Conservation (phyloP, 108 stramenopile species). For the Nannochloropsis gaditana region DNA sequence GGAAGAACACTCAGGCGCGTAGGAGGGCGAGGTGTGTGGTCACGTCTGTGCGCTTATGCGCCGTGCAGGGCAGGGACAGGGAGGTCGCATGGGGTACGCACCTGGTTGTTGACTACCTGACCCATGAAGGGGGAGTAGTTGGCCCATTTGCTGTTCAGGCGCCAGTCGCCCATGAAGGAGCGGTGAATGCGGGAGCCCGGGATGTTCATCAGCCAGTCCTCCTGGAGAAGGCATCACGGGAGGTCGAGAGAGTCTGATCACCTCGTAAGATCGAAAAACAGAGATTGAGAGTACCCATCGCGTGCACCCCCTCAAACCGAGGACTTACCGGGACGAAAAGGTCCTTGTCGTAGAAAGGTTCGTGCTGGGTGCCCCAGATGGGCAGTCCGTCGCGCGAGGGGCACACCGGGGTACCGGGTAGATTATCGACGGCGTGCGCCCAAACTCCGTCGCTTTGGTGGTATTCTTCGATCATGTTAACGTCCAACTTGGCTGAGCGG, state of each 20-base stretch:
- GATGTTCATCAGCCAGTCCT: slow-evolving; percentile 17
- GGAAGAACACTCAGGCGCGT: not conserved
- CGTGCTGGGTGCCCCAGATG: slow-evolving; percentile 1
- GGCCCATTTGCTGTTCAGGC: slow-evolving; percentile 13
- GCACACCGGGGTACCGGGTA: not conserved
- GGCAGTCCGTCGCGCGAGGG: not conserved
- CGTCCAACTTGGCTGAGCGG: not conserved
- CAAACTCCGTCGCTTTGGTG: slow-evolving; percentile 19
- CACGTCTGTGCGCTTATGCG: too few relatives aligned
- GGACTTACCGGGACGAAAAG: not conserved
- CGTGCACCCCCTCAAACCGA: not conserved
- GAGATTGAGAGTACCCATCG: not conserved
- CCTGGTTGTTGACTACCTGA: not conserved
- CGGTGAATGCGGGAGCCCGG: slow-evolving; percentile 12
- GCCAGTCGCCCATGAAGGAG: slow-evolving; percentile 19
- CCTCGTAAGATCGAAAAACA: too few relatives aligned
- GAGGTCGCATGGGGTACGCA: not conserved
- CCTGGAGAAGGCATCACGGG: not conserved
- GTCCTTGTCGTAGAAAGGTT: slow-evolving; percentile 20
- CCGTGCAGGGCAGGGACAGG: too few relatives aligned
- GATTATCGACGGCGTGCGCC: not conserved
- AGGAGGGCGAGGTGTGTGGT: not conserved
- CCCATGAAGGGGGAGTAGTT: slow-evolving; percentile 19
- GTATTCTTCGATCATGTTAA: not conserved
- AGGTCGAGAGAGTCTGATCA: not conserved